Conservation (phyloP, 768 basidiomycete genomes). For the Boletus pseudopeckii region DNA sequence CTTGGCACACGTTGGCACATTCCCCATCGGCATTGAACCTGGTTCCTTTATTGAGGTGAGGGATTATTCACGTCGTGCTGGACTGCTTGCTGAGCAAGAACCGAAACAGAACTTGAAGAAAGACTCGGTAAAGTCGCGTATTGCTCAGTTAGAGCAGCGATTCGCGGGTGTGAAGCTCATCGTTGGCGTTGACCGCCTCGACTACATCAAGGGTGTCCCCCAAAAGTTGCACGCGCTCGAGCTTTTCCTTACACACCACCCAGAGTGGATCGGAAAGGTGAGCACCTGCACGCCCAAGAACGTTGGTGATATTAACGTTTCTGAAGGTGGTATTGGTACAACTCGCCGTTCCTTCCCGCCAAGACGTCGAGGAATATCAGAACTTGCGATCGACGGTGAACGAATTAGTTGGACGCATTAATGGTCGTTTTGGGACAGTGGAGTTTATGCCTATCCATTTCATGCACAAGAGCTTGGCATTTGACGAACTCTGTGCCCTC, state of each 20-base stretch:
- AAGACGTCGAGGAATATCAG: constrained; percentile 99
- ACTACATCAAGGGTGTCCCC: constrained; percentile 99
- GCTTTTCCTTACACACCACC: constrained; percentile 94
- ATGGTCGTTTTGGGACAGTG: constrained; percentile 97
- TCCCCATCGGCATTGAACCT: constrained; percentile 98
- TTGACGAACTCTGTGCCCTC: constrained; percentile 96
- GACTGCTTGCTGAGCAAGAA: background rate
- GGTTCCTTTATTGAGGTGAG: constrained; percentile 80
- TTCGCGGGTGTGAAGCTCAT: constrained; percentile 96
- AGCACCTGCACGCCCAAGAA: constrained; percentile 6
- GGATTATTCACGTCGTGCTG: background rate
- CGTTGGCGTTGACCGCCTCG: constrained; percentile 95
- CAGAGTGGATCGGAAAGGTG: constrained; percentile 98
- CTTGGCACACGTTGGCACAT: constrained; percentile 95
- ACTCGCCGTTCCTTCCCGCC: constrained; percentile 94
- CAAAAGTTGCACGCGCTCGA: constrained; percentile 97
- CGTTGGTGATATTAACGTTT: background rate
- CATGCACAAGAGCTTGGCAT: constrained; percentile 92
- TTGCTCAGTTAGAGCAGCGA: constrained; percentile 78
- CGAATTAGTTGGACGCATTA: constrained; percentile 97
- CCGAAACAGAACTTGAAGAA: constrained; percentile 69
- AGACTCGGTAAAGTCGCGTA: constrained; percentile 74
- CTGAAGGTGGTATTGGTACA: constrained; percentile 88
- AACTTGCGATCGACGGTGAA: constrained; percentile 94
- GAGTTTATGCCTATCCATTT: constrained; percentile 99